Evolutionary conservation across 371 early-diverging fungal genomes (phyloP).

Genomic region (Blyttiomyces sp.): DNA sequence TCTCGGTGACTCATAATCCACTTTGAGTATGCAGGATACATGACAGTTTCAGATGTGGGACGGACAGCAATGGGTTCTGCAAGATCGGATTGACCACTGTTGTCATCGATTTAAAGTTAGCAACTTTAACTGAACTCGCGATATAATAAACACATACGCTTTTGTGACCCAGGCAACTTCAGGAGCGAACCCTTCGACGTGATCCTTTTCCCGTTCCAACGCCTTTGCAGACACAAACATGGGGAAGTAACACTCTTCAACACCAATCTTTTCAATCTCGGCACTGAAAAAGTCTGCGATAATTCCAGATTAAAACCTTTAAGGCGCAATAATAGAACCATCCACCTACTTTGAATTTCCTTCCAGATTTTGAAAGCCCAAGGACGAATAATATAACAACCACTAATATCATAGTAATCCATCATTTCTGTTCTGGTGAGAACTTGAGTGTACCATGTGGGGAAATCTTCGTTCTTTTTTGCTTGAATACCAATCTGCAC

Average conservation of each 20-base stretch:
- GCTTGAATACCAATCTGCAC: slow-evolving; percentile 85
- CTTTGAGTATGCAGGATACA: slow-evolving; percentile 99
- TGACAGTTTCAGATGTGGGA: slow-evolving; percentile 99
- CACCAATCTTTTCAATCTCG: slow-evolving; percentile 89
- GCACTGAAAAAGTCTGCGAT: slow-evolving; percentile 83
- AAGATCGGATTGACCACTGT: slow-evolving; percentile 83
- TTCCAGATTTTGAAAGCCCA: slow-evolving; percentile 98
- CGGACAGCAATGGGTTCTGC: slow-evolving; percentile 98
- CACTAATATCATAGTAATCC: slow-evolving; percentile 98
- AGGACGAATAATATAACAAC: slow-evolving; percentile 99
- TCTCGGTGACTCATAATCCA: slow-evolving; percentile 99
- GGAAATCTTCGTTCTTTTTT: slow-evolving; percentile 91
- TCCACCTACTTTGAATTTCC: slow-evolving; percentile 77
- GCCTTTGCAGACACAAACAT: slow-evolving; percentile 96
- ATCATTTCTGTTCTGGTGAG: slow-evolving; percentile 95
- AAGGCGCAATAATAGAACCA: background rate
- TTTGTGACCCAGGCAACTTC: slow-evolving; percentile 99
- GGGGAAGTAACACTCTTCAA: slow-evolving; percentile 99
- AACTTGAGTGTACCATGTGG: slow-evolving; percentile 94
- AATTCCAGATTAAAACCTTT: background rate
- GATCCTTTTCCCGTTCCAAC: slow-evolving; percentile 98
- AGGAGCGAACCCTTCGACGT: slow-evolving; percentile 99
- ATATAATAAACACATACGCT: slow-evolving; percentile 72
- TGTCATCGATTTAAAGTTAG: background rate
- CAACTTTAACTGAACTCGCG: background rate